Evolutionary conservation across 73 alveolate genomes (phyloP).

Genomic region (Stentor coeruleus): DNA sequence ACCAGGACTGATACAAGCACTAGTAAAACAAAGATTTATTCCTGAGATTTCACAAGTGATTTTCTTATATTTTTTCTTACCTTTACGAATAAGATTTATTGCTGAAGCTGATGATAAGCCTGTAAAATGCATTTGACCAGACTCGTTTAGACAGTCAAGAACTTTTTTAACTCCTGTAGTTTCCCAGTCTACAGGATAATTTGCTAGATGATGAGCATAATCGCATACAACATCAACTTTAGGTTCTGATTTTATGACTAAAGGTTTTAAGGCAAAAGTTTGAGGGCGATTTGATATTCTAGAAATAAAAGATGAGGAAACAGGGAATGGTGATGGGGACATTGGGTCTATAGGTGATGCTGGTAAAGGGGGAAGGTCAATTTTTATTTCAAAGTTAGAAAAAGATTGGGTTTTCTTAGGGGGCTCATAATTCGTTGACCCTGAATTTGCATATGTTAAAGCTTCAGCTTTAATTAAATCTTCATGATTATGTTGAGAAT

Average conservation of each 20-base stretch:
- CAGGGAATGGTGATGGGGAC: too few species aligned
- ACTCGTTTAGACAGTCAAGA: not conserved
- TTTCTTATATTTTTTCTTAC: not conserved
- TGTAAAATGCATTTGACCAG: not conserved
- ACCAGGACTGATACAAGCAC: not conserved
- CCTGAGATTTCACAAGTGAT: not conserved
- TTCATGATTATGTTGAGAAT: not conserved
- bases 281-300: too few species aligned
- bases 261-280: too few species aligned
- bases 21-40: not conserved
- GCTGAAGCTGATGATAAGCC: not conserved
- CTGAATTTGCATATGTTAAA: not conserved
- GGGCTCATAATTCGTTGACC: not conserved
- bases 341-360: too few species aligned
- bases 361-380: too few species aligned
- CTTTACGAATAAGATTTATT: not conserved
- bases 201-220: not conserved
- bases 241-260: too few species aligned
- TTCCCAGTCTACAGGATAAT: not conserved
- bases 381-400: too few species aligned
- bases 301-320: too few species aligned
- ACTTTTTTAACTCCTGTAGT: not conserved
- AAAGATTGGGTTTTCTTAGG: too few species aligned
- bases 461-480: not conserved
- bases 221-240: too few species aligned